These are phyloP conservation scores for Acrodontium crateriforme DNA, from an alignment of 2,329 filamentous ascomycete genomes.

Conservation along the genomic window DNA sequence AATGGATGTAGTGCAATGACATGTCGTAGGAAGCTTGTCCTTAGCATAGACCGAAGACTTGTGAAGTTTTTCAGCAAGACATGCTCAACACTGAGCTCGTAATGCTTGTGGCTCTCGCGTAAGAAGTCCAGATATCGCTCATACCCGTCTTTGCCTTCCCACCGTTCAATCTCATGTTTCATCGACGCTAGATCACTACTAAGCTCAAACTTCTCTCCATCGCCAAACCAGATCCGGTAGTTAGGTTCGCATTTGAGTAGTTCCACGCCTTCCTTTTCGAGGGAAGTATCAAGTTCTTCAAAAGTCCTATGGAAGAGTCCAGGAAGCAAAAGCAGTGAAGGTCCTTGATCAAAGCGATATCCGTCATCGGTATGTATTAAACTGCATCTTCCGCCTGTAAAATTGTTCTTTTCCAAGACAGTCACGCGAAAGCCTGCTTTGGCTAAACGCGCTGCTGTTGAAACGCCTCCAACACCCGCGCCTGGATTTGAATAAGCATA, in stretches of 20 bases:
- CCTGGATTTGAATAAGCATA: conserved; percentile 28
- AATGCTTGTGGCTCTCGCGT: conserved; percentile 53
- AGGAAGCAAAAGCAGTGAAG: conserved; percentile 58
- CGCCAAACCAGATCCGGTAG: conserved; percentile 61
- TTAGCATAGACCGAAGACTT: conserved; percentile 42
- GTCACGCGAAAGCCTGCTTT: conserved; percentile 59
- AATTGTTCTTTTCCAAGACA: conserved; percentile 63
- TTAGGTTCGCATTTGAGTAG: conserved; percentile 62
- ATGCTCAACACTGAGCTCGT: conserved; percentile 51
- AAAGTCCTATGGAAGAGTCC: conserved; percentile 58
- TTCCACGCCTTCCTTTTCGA: conserved; percentile 51
- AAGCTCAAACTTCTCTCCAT: conserved; percentile 49
- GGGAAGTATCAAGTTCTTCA: conserved; percentile 50
- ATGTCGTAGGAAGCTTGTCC: conserved; percentile 44
- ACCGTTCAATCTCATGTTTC: conserved; percentile 58
- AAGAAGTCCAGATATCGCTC: conserved; percentile 54
- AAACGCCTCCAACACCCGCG: conserved; percentile 57
- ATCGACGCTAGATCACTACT: conserved; percentile 56
- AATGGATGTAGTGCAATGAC: conserved; percentile 53
- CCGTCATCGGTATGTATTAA: conserved; percentile 41
- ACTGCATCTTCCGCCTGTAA: conserved; percentile 58
- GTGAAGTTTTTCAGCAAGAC: conserved; percentile 56
- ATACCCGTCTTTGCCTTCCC: conserved; percentile 59
- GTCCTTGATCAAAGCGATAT: conserved; percentile 63
- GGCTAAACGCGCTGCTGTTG: conserved; percentile 55